phyloP scores from a whole-genome alignment of 2,329 filamentous ascomycete species.

The Curvularia hawaiiensis region DNA sequence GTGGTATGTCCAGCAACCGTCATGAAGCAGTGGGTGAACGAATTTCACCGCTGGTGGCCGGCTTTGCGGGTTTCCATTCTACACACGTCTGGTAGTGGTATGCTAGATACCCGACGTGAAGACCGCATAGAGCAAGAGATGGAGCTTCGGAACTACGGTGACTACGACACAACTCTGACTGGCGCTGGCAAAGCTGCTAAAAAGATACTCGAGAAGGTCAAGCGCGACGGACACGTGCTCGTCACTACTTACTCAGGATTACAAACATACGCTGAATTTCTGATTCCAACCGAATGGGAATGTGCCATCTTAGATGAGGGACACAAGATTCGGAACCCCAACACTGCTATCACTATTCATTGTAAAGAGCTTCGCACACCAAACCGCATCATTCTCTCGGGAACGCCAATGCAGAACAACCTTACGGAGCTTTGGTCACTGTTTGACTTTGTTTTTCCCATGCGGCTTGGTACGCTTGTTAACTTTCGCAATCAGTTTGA shows the following conservation, averaged over 20 bases:
- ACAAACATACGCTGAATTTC: conserved; percentile 84
- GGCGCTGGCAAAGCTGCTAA: conserved; percentile 72
- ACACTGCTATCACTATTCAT: conserved; percentile 90
- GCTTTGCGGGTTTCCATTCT: conserved; percentile 93
- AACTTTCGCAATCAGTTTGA: conserved; percentile 93
- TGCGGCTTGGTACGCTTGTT: conserved; percentile 89
- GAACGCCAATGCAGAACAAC: conserved; percentile 98
- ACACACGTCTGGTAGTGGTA: conserved; percentile 94
- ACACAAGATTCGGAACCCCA: conserved; percentile 97
- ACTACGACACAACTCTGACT: conserved; percentile 47
- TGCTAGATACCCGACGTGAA: conserved; percentile 77
- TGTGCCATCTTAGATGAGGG: conserved; percentile 96
- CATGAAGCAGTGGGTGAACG: conserved; percentile 96
- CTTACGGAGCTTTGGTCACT: conserved; percentile 93
- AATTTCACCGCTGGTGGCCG: conserved; percentile 99
- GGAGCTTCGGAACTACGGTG: conserved; percentile 56
- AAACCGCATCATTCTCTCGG: conserved; percentile 90
- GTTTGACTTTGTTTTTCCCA: conserved; percentile 97
- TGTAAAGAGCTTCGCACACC: conserved; percentile 92
- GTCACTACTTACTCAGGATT: conserved; percentile 96
- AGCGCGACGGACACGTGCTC: conserved; percentile 85
- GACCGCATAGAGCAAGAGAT: conserved; percentile 66
- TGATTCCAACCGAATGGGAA: conserved; percentile 86
- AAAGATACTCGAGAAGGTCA: conserved; percentile 81
- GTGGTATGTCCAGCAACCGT: conserved; percentile 94